Evolutionary conservation across 2,329 filamentous ascomycete genomes (phyloP).

Genomic region (Hypoxylon rubiginosum): DNA sequence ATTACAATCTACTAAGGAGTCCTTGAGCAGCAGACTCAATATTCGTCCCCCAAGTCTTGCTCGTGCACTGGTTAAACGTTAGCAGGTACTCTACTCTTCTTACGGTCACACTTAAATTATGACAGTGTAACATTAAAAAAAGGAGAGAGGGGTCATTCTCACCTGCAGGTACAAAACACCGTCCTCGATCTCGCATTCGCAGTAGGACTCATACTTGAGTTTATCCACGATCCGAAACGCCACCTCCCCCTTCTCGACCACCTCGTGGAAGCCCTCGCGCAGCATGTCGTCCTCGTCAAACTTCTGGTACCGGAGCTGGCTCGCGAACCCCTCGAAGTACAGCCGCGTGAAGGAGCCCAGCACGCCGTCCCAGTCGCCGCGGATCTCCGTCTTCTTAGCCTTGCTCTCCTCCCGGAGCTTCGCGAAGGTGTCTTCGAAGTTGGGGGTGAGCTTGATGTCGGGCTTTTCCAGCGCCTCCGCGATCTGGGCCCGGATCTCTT

Average conservation of each 20-base stretch:
- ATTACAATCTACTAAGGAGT: conserved; percentile 49
- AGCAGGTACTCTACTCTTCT: conserved; percentile 2
- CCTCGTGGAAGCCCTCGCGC: conserved; percentile 63
- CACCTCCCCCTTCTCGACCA: conserved; percentile 58
- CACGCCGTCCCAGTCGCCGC: conserved; percentile 59
- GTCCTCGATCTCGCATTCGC: conserved; percentile 63
- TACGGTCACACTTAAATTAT: neutral
- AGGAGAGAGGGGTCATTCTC: conserved; percentile 30
- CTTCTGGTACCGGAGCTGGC: conserved; percentile 59
- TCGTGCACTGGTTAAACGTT: conserved; percentile 38
- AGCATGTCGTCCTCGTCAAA: conserved; percentile 64
- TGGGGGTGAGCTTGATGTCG: conserved; percentile 61
- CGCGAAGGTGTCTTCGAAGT: conserved; percentile 61
- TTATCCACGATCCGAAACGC: conserved; percentile 63
- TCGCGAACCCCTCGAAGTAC: conserved; percentile 62
- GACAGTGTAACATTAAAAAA: neutral
- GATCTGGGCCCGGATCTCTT: conserved; percentile 56
- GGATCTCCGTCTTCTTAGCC: conserved; percentile 49
- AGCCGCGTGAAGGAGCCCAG: conserved; percentile 57
- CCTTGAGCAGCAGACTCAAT: conserved; percentile 39
- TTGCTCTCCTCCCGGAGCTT: conserved; percentile 55
- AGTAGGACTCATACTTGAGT: conserved; percentile 57
- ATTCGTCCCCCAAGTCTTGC: conserved; percentile 45
- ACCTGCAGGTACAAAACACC: conserved; percentile 66
- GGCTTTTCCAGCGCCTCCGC: conserved; percentile 53